phyloP scores from a whole-genome alignment of 805 yeast genomes.

The Metschnikowia hibisci region DNA sequence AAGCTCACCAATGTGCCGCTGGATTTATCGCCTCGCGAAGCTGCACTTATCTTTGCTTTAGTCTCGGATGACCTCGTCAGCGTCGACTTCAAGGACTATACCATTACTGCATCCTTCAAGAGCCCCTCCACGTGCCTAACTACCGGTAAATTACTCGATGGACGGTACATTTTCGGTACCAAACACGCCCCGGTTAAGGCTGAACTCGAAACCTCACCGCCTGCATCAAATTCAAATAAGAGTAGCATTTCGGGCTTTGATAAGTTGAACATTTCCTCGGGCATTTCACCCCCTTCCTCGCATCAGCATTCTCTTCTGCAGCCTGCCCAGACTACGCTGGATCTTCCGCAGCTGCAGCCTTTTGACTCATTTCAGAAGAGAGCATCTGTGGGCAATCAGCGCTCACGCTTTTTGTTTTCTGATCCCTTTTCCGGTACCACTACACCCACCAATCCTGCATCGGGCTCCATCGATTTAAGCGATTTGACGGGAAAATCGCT shows the following conservation, averaged over 20 bases:
- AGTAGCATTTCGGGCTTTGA: conserved; percentile 17
- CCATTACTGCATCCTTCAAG: conserved; percentile 34
- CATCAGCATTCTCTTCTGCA: conserved; percentile 11
- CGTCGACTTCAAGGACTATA: conserved; percentile 42
- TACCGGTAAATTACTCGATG: conserved; percentile 38
- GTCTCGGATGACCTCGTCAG: conserved; percentile 56
- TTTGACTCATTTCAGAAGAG: conserved; percentile 42
- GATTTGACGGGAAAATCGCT: conserved; percentile 41
- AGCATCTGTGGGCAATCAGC: conserved; percentile 52
- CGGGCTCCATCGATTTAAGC: conserved; percentile 30
- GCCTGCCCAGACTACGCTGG: conserved; percentile 4
- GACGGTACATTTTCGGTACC: conserved; percentile 37
- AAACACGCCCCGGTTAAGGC: conserved; percentile 35
- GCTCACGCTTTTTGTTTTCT: conserved; percentile 67
- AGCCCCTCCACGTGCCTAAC: conserved; percentile 38
- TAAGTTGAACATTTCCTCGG: conserved; percentile 25
- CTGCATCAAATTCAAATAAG: conserved; percentile 16
- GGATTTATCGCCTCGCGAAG: conserved; percentile 64
- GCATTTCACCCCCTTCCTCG: conserved; percentile 33
- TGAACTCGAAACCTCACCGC: conserved; percentile 26
- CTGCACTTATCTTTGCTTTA: conserved; percentile 61
- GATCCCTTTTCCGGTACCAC: conserved; percentile 46
- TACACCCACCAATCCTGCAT: conserved; percentile 15
- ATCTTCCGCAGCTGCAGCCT: conserved; percentile 6
- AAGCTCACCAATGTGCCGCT: conserved; percentile 53